Base-by-base conservation (phyloP, 495 filamentous ascomycete species). In the Podospora bellae-mahoneyi region DNA sequence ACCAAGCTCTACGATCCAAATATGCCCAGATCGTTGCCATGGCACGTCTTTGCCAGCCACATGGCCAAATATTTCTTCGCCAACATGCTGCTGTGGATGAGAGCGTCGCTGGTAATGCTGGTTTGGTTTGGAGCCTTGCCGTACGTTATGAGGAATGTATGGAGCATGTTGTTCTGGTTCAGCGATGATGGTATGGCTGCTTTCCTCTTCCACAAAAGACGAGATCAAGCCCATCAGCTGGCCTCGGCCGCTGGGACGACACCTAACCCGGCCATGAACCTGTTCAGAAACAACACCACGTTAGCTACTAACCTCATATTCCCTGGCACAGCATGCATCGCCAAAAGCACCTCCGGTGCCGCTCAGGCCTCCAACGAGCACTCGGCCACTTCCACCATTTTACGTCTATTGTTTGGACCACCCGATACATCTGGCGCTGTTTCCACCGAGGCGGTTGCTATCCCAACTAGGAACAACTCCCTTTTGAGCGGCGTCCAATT, bases 1-100 rank as follows among this genome's bases (percentile, higher is more conserved):
- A 99, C 95, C 26, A 98, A 99, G 75, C 86, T 99, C 9, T 99
- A 99, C 82, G 86, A 92, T 68, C 92, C 92, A 9, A 83, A 93
- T 69, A 99, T 98, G 96, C 95, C 95, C 3, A 85, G 86, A 59
- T 84, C 83, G 10, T 84, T 99, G 53, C 96, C 95, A 1, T 81
- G 88, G 18, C 85, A 88, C 32, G 82, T 99, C 67, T 97, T 98
- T 75, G 66, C 92, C 65, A 86, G 87, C 64, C 91, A 93, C 75
- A 86, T 91, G 65, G 75, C 88, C 30, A 84, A 90, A 48, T 94
- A 97, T 75, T 77, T 87, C 9, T 74, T 91, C 67, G 85, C 84
- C 68, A 90, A 88, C 65, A 27, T 95, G 10, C 76, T 93, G 5
- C 89, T 90, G 9, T 96, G 91, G 90, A 76, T 90, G 66, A 84